phyloP scores from a whole-genome alignment of 345 rosid genomes.

The Kernera saxatilis region DNA sequence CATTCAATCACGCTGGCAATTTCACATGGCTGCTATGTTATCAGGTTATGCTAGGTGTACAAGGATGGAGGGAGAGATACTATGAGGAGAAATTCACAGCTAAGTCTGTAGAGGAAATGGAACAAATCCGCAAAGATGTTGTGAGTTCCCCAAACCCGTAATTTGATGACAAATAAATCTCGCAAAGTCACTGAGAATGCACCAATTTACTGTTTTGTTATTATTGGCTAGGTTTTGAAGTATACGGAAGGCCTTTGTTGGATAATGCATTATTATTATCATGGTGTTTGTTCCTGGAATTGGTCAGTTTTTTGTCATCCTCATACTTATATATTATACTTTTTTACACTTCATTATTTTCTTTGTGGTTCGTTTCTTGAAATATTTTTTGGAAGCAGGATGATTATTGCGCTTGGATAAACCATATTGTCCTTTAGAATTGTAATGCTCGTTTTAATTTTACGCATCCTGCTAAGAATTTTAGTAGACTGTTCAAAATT shows the following conservation, averaged over 20 bases:
- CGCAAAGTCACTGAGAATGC: neutral
- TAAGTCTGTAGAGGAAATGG: conserved; percentile 59
- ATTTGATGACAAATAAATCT: conserved; percentile 1
- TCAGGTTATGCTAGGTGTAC: conserved; percentile 72
- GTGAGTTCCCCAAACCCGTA: conserved; percentile 43
- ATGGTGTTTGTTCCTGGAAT: conserved; percentile 97
- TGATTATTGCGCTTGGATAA: neutral
- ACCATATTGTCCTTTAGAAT: neutral
- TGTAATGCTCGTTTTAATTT: neutral
- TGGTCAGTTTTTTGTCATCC: conserved; percentile 56
- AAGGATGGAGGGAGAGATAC: conserved; percentile 97
- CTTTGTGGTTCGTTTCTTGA: neutral
- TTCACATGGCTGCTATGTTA: conserved; percentile 8
- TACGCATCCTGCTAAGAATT: neutral
- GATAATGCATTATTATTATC: conserved; percentile 95
- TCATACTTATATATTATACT: neutral
- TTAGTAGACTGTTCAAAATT: neutral
- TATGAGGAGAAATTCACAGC: conserved; percentile 77
- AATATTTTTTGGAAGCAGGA: conserved; percentile 1
- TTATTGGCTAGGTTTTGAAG: conserved; percentile 52
- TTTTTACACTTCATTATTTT: neutral
- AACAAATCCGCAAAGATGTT: conserved; percentile 71
- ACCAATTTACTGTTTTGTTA: conserved; percentile 1
- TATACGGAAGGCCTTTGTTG: conserved; percentile 94
- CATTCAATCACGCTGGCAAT: neutral